These are phyloP conservation scores for Penicillium odoratum DNA, from an alignment of 495 filamentous ascomycete genomes.

Conservation along the genomic window DNA sequence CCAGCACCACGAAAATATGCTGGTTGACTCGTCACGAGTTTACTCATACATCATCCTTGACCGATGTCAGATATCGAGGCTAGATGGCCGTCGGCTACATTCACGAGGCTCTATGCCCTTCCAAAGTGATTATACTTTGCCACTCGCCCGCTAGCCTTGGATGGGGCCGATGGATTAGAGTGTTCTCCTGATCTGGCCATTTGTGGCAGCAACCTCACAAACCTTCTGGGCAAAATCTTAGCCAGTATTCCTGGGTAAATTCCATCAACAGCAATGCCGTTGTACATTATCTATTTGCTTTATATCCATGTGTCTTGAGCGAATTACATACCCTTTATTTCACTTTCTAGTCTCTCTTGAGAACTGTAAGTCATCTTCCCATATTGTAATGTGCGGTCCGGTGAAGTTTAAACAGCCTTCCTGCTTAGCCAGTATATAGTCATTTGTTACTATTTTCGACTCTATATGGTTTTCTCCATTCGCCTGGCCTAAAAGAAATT, in stretches of 20 bases:
- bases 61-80: neutral
- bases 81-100: neutral
- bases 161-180: neutral
- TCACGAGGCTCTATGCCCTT: neutral
- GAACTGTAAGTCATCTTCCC: too few relatives aligned
- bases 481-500: too few relatives aligned
- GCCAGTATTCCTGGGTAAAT: neutral
- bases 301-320: neutral
- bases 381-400: too few relatives aligned
- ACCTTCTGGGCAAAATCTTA: neutral
- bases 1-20: neutral
- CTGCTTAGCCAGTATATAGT: too few relatives aligned
- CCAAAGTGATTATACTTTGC: neutral
- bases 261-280: neutral
- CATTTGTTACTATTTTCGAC: too few relatives aligned
- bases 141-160: neutral
- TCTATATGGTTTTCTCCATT: too few relatives aligned
- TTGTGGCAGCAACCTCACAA: neutral
- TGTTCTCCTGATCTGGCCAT: neutral
- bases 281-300: constrained; percentile 9
- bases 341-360: neutral
- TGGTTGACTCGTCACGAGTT: neutral
- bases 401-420: too few relatives aligned
- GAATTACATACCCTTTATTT: neutral
- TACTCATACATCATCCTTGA: neutral